Percentiles rank a stretch among this genome's conserved stretches.
Conservation (phyloP, 352 stramenopile species). For the Globisporangium yorkense region DNA sequence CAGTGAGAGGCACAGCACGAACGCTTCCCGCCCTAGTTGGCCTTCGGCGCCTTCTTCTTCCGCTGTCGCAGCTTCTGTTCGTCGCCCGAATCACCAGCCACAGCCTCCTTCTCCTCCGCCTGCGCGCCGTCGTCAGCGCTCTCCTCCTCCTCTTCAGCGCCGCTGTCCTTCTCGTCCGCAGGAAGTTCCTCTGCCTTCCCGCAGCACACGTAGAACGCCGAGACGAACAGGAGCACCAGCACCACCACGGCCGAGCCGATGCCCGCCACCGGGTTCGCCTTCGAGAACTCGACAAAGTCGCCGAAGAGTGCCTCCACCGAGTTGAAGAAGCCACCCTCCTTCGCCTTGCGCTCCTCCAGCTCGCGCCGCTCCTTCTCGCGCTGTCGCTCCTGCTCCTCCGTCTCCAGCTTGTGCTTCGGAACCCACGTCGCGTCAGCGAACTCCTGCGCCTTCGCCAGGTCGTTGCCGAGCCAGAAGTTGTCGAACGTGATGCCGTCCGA, state of each 20-base stretch:
- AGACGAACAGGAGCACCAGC: constrained; percentile 33
- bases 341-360: constrained; percentile 31
- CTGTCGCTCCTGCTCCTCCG: constrained; percentile 43
- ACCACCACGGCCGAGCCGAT: constrained; percentile 39
- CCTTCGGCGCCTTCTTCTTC: constrained; percentile 73
- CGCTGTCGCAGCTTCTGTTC: constrained; percentile 62
- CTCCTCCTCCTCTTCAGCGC: constrained; percentile 26
- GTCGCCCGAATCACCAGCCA: constrained; percentile 10
- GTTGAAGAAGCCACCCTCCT: constrained; percentile 42
- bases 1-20: background rate
- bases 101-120: constrained; percentile 20
- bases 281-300: constrained; percentile 42
- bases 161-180: constrained; percentile 18
- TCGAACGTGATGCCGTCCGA: constrained; percentile 88
- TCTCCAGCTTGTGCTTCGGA: constrained; percentile 67
- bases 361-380: constrained; percentile 34
- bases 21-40: constrained; percentile 37
- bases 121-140: constrained; percentile 21
- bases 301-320: constrained; percentile 30
- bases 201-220: constrained; percentile 59
- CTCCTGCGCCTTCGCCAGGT: constrained; percentile 66
- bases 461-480: constrained; percentile 90
- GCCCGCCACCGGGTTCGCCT: constrained; percentile 51
- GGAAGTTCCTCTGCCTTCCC: constrained; percentile 32
- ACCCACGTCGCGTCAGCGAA: constrained; percentile 76